A percentile compares a stretch with the other conserved stretches of the same genome.
Evolutionary conservation across 1,284 basidiomycete species (phyloP).

Genomic region (Rhodotorula sp.): DNA sequence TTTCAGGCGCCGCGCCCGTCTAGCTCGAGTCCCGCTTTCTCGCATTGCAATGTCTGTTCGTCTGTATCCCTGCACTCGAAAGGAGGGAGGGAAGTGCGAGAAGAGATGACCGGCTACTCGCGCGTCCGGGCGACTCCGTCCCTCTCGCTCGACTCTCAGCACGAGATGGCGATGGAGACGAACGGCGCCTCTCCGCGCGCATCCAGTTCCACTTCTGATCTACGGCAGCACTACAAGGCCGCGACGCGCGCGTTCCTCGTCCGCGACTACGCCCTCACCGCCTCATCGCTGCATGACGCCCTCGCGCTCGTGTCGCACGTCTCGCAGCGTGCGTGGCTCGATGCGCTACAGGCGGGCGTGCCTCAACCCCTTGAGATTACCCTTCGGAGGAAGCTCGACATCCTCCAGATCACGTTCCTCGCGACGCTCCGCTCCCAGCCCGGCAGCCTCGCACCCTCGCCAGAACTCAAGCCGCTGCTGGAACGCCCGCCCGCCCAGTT

Average conservation of each 20-base stretch:
- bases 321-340: conserved; percentile 13
- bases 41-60: neutral
- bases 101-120: neutral
- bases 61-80: neutral
- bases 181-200: neutral
- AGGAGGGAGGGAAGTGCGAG: neutral
- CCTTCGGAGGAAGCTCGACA: conserved; percentile 24
- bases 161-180: neutral
- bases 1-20: neutral
- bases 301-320: neutral
- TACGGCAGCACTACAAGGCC: conserved; percentile 24
- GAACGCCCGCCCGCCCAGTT: conserved; percentile 13
- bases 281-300: conserved; percentile 15
- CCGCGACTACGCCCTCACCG: conserved; percentile 32
- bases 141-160: neutral
- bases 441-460: neutral
- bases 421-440: conserved; percentile 32
- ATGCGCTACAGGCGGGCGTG: neutral
- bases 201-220: neutral
- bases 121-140: neutral
- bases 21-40: no score
- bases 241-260: conserved; percentile 36
- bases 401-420: conserved; percentile 38
- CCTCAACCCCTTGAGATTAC: neutral
- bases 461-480: conserved; percentile 11